Evolutionary conservation across 345 rosid species (phyloP), one percentile per base, ranked within the genome.

Genomic region (Lepidium aucheri): DNA sequence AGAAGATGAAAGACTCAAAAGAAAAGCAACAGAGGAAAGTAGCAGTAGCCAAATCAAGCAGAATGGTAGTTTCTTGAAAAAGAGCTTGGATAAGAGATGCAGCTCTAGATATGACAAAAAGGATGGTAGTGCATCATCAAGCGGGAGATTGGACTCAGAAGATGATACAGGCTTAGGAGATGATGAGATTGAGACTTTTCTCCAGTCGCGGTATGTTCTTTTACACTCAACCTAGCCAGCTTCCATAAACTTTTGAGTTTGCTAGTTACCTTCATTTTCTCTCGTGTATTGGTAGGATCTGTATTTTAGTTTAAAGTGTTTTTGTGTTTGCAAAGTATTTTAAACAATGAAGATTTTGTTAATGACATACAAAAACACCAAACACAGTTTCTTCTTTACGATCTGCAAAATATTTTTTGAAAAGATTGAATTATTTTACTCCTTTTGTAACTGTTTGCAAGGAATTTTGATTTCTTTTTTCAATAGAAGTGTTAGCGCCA

Each of bases 101-200:
- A n/a, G n/a, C n/a, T n/a, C n/a, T n/a, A n/a, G n/a, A n/a, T n/a
- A n/a, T n/a, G n/a, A n/a, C n/a, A n/a, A n/a, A n/a, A n/a, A n/a
- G n/a, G 63, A 63, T 33, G 51, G 55, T 6, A 14, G 55, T 32
- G 72, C 83, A n/a, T 82, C 78, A 65, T 72, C 85, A 20, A 74
- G 76, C 38, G 75, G 79, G 35, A 66, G 71, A 56, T 30, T 52
- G 59, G 56, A 62, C 70, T 74, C 78, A 2, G 63, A 58, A 56
- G 81, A 79, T 57, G 80, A 80, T 56, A 80, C 73, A 62, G 95
- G 96, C 47, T 80, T 89, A 43, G 73, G 78, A 63, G 96, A 89
- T 56, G 83, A 85, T 60, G 97, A 89, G 62, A 38, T 89, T 26
- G 91, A 89, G 69, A 77, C 84, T 59, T 87, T 87, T 83, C 83